Base-by-base conservation (phyloP, 164 flowering plant species). In the Paratinospora sagittata region DNA sequence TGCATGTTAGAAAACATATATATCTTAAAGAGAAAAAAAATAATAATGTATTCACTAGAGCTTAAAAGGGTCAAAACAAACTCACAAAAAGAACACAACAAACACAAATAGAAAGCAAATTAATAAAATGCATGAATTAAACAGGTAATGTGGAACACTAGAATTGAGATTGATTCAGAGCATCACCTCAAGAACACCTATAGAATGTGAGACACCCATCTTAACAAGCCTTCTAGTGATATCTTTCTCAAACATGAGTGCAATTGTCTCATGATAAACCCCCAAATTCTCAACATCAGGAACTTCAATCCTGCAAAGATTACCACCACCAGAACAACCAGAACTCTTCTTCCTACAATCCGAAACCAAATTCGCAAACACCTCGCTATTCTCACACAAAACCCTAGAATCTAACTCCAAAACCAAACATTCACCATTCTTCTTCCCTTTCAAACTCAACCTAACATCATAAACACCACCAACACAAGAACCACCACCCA, bases 121-220 rank as follows among this genome's bases (percentile, higher is more conserved):
- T 6, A 19, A 41, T 37, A 8, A 65, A 34, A 10, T 36, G n/a
- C 52, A 58, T 16, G 14, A 3, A 24, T 47, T n/a, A 67, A 67
- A 17, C 24, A 10, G 24, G 43, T 27, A 2, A 45, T 41, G 33
- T 1, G 11, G 26, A 47, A 68, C 27, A 34, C 43, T 19, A 72
- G 43, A 24, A 34, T 36, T 24, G 16, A 27, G 47, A 70, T 55
- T 17, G 12, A 39, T 19, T 0, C 33, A 57, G 63, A 39, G 9
- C 27, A 77, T 74, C 62, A 93, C 98, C 95, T 91, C 96, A 61
- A 94, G 93, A n/a, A 92, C 81, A 70, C 85, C 90, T 49, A 90
- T 89, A 17, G 88, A 74, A 1, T 88, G 85, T 65, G 83, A 83
- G 19, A 83, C 90, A 8, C 98, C 98, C 39, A 82, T 66, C 75